Evolutionary conservation across 352 stramenopile genomes (phyloP).

Genomic region (Pythium rhizo-oryzae): DNA sequence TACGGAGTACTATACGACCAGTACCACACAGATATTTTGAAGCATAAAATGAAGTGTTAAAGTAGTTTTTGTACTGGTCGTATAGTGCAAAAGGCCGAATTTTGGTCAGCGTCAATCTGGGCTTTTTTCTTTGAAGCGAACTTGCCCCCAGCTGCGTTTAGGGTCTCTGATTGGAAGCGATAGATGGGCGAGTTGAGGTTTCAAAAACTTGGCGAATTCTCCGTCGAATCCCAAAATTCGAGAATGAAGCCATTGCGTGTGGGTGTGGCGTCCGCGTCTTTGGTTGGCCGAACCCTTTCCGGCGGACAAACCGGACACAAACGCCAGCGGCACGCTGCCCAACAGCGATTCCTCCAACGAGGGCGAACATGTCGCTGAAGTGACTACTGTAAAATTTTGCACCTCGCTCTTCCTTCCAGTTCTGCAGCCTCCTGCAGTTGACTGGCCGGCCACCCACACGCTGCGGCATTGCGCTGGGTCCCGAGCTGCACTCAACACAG

Average conservation of each 20-base stretch:
- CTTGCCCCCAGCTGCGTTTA: not conserved
- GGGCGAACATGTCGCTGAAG: no score
- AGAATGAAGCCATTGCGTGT: not conserved
- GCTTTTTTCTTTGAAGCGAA: conserved; percentile 2
- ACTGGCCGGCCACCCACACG: no score
- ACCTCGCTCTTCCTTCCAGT: no score
- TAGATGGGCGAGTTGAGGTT: not conserved
- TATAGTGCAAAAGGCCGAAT: not conserved
- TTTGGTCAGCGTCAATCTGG: not conserved
- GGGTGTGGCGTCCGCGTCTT: not conserved
- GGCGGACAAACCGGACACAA: not conserved
- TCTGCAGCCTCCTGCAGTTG: no score
- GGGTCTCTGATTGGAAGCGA: not conserved
- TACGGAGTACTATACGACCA: not conserved
- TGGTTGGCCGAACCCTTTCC: not conserved
- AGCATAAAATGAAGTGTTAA: not conserved
- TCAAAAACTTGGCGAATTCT: conserved; percentile 2
- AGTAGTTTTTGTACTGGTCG: not conserved
- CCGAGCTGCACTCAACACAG: no score
- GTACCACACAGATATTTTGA: not conserved
- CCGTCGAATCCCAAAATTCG: not conserved
- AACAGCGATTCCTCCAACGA: no score
- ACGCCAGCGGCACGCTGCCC: no score
- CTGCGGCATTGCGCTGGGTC: no score
- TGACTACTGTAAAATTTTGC: no score